Evolutionary conservation across 208 protist species (phyloP), one percentile per base, ranked within the genome.

Genomic region (Trypanosoma platydactyli): DNA sequence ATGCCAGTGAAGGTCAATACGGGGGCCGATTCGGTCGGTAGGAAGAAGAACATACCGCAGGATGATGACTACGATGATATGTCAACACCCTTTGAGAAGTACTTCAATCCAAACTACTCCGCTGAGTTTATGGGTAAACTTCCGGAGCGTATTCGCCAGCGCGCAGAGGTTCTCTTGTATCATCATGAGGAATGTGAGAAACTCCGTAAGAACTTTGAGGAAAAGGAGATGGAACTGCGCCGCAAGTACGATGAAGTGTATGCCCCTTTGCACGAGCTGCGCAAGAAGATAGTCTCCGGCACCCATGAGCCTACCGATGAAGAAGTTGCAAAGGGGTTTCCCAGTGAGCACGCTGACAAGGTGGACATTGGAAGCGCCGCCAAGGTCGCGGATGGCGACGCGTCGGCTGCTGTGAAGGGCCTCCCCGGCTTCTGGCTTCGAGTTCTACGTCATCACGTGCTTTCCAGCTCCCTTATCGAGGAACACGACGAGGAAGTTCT

Each of bases 141-240:
- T 66, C 91, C 91, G 15, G 73, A 87, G 71, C 88, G 90, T 67
- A 88, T 96, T 44, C 83, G 79, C 18, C 73, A 92, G 64, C 88
- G 91, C 29, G 82, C 79, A 12, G 65, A 89, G 50, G 83, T 96
- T 61, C 77, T 96, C 29, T 41, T 85, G 22, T 45, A 69, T 38
- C 88, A 91, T 73, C 80, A 95, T 68, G 81, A 91, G 29, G 79
- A 94, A 61, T 81, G 79, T 66, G 54, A 79, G 24, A 80, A 73
- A 41, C 59, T 86, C 30, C 71, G 83, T 59, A 79, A 85, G 56
- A 66, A 76, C 13, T 76, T 82, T 60, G 77, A 89, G 66, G 64
- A 87, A 20, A 80, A 91, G 77, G 84, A 95, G 71, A 81, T 56
- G 61, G 79, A 63, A 16, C 82, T 95, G 24, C 76, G 84, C 42